These are phyloP conservation scores for Usnea hakonensis DNA, from an alignment of 495 filamentous ascomycete genomes.

Conservation along the genomic window DNA sequence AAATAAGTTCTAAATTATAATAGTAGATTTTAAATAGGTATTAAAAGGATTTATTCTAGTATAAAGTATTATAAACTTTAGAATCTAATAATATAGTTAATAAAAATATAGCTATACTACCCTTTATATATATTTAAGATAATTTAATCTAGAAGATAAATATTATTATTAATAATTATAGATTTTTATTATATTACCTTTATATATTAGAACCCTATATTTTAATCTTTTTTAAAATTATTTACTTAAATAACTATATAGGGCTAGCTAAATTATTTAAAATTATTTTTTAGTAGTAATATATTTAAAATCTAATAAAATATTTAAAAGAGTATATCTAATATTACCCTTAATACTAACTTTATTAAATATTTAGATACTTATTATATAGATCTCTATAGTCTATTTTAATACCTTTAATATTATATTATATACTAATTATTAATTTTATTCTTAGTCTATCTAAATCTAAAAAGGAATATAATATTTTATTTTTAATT, in stretches of 20 bases:
- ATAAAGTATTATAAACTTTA: neutral
- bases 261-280: neutral
- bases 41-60: neutral
- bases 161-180: neutral
- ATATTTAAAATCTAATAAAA: no score
- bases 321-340: neutral
- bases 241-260: neutral
- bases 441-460: neutral
- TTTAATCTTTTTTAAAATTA: neutral
- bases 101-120: neutral
- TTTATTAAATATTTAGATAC: neutral
- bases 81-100: neutral
- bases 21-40: neutral
- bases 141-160: neutral
- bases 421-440: neutral
- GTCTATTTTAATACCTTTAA: neutral
- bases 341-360: neutral
- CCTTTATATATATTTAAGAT: neutral
- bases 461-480: neutral
- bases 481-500: neutral
- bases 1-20: neutral
- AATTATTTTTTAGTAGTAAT: neutral
- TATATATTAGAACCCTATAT: neutral
- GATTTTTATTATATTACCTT: neutral
- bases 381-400: neutral